phyloP scores from a whole-genome alignment of 2,329 filamentous ascomycete species.

The Emericellopsis atlantica region DNA sequence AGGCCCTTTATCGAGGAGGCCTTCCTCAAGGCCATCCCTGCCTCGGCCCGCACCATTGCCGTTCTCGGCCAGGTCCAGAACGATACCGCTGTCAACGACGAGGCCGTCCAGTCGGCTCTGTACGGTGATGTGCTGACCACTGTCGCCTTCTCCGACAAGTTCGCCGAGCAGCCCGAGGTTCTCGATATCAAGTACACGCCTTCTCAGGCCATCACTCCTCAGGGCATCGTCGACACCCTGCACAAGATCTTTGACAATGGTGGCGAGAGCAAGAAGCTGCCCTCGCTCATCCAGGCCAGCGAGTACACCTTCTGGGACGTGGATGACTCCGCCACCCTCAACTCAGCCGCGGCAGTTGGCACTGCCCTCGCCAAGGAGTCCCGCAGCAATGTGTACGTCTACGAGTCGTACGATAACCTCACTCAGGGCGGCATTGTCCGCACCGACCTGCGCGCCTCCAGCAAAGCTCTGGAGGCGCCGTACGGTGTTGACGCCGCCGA shows the following conservation, averaged over 20 bases:
- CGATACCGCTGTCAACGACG: constrained; percentile 59
- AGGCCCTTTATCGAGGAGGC: constrained; percentile 91
- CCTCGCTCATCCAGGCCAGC: constrained; percentile 44
- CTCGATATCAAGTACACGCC: constrained; percentile 86
- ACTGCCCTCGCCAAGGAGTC: constrained; percentile 58
- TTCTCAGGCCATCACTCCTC: constrained; percentile 41
- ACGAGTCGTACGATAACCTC: constrained; percentile 52
- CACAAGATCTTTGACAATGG: constrained; percentile 42
- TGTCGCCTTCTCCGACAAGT: constrained; percentile 63
- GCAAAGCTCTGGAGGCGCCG: constrained; percentile 72
- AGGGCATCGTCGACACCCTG: constrained; percentile 37
- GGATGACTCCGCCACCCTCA: constrained; percentile 57
- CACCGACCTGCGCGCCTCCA: constrained; percentile 74
- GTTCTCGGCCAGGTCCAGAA: constrained; percentile 83
- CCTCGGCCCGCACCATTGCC: constrained; percentile 61
- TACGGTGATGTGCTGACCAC: constrained; percentile 87
- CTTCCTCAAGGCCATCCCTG: constrained; percentile 72
- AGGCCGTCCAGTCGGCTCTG: constrained; percentile 67
- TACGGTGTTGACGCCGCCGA: constrained; percentile 73
- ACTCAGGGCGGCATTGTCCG: constrained; percentile 67
- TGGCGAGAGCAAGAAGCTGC: constrained; percentile 26
- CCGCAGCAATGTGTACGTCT: constrained; percentile 48
- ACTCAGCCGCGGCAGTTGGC: constrained; percentile 49
- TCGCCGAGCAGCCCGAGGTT: constrained; percentile 49
- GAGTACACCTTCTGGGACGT: constrained; percentile 94